Conservation (phyloP, 192 early-diverging fungal genomes). For the Nowakowskiella sp. region DNA sequence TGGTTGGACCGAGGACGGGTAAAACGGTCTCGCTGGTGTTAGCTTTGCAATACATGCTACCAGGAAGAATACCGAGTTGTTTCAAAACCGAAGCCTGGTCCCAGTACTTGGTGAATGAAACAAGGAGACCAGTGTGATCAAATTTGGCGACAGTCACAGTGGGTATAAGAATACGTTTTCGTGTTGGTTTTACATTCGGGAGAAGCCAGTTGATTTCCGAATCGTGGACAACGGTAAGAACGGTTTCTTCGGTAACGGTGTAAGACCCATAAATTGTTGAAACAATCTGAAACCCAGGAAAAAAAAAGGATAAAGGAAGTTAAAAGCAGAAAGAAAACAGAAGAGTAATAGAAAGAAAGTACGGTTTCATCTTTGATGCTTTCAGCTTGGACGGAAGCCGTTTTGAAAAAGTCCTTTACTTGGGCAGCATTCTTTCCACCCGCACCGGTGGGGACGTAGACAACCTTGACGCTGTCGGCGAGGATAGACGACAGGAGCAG, state of each 20-base stretch:
- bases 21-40: conserved; percentile 34
- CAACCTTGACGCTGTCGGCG: conserved; percentile 26
- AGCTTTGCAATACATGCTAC: conserved; percentile 41
- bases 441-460: conserved; percentile 34
- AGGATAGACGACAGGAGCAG: not conserved
- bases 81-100: conserved; percentile 44
- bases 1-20: conserved; percentile 31
- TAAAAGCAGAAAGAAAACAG: not conserved
- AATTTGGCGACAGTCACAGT: conserved; percentile 26
- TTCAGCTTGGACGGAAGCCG: conserved; percentile 5
- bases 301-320: not conserved
- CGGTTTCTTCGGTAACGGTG: not conserved
- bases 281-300: not conserved
- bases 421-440: conserved; percentile 16
- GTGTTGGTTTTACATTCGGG: conserved; percentile 39
- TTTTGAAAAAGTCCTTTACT: conserved; percentile 27
- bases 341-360: not conserved
- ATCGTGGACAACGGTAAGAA: conserved; percentile 34
- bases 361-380: not conserved
- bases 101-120: conserved; percentile 37
- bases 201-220: conserved; percentile 35
- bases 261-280: conserved; percentile 6
- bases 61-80: conserved; percentile 30
- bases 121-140: conserved; percentile 19
- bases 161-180: conserved; percentile 22